Base-by-base conservation (phyloP, 495 filamentous ascomycete species). In the Ramalina intermedia region DNA sequence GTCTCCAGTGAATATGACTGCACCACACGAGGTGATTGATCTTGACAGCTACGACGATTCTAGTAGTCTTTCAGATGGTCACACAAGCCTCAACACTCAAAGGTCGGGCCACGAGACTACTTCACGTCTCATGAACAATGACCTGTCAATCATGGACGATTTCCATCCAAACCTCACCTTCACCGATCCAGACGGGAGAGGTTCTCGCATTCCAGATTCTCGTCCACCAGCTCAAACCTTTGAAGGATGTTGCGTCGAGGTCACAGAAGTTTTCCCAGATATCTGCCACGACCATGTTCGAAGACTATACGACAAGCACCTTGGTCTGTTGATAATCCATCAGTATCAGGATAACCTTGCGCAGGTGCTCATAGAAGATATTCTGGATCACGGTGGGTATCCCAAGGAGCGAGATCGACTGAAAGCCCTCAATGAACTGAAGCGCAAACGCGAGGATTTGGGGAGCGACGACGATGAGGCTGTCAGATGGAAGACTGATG, bases 201-300 rank as follows among this genome's bases (percentile, higher is more conserved):
- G 29, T 8, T 13, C 8, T 33, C 12, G 29, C 29, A 33, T 33
- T 33, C 29, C 29, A 33, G 29, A 13, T 33, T 33, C 12, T 7
- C 29, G 6, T 33, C 27, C 29, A 33, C 7, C 29, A 33, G 29
- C 29, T 33, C 29, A 17, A 41, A 41, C 41, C 4, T 58, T 50
- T 47, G 41, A 66, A 54, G 50, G 59, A 64, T 52, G 65, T 63
- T 47, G 73, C 54, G 47, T 47, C 42, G 57, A 67, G 63, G 56
- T 76, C 18, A 18, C 70, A 7, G 61, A 66, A 21, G 55, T 76
- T 18, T 76, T 76, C 47, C 74, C 74, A 4, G 72, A 69, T 41
- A 70, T 75, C 38, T 68, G 63, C 46, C 61, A 61, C 16, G 56
- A 69, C 27, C 58, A 71, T 51, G 62, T 76, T 4, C 50, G 58